phyloP scores from a whole-genome alignment of 176 grass and related monocot genomes.

The Zea luxurians region DNA sequence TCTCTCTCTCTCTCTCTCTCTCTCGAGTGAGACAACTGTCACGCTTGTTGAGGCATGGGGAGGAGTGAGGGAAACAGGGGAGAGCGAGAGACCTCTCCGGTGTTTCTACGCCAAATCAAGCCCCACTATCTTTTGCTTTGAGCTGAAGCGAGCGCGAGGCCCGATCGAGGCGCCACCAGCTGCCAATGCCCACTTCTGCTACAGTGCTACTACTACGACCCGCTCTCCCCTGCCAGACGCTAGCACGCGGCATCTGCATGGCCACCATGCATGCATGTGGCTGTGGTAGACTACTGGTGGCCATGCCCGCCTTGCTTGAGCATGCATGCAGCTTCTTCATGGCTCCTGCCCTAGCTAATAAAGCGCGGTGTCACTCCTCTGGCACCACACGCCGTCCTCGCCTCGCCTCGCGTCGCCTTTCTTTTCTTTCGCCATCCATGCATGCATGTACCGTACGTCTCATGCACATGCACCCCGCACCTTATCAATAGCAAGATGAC shows the following conservation, averaged over 20 bases:
- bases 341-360: conserved; percentile 43
- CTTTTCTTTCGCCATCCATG: not conserved
- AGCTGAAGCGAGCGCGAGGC: conserved; percentile 35
- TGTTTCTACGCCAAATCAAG: not conserved
- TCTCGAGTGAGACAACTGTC: conserved; percentile 49
- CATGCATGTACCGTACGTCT: not conserved
- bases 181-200: too few relatives aligned
- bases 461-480: too few relatives aligned
- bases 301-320: conserved; percentile 14
- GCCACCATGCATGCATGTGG: not conserved
- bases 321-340: not conserved
- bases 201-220: not conserved
- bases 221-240: too few relatives aligned
- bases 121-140: conserved; percentile 26
- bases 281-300: not conserved
- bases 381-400: conserved; percentile 38
- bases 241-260: too few relatives aligned
- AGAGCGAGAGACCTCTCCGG: not conserved
- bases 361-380: conserved; percentile 45
- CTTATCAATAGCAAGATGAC: conserved; percentile 41
- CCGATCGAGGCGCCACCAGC: not conserved
- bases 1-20: not conserved
- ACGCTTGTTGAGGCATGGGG: conserved; percentile 52
- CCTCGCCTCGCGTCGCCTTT: not conserved
- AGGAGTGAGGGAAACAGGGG: not conserved